Conservation (phyloP, 805 yeast species). For the Maudiozyma turicensis region DNA sequence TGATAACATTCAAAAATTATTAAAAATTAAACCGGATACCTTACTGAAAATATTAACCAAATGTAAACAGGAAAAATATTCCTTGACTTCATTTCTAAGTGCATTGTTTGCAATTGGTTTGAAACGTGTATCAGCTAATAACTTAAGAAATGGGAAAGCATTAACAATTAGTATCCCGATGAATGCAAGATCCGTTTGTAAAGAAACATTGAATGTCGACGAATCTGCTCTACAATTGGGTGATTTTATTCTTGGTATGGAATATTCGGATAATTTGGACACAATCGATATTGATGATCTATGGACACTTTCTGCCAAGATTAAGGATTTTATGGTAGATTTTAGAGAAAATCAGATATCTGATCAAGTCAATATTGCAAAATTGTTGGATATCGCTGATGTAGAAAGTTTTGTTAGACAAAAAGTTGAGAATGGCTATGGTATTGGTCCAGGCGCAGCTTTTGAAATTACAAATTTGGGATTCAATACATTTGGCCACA, state of each 20-base stretch:
- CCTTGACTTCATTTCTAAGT: conserved; percentile 17
- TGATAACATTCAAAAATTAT: conserved; percentile 12
- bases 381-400: conserved; percentile 17
- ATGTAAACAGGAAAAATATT: conserved; percentile 16
- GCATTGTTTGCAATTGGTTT: conserved; percentile 9
- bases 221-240: conserved; percentile 13
- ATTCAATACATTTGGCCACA: conserved; percentile 10
- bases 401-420: conserved; percentile 10
- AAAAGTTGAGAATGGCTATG: conserved; percentile 8
- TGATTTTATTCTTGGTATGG: conserved; percentile 16
- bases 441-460: conserved; percentile 14
- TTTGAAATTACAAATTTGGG: conserved; percentile 27
- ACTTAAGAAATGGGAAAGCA: conserved; percentile 4
- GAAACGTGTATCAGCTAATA: not conserved
- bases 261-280: conserved; percentile 4
- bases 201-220: conserved; percentile 3
- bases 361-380: conserved; percentile 12
- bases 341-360: conserved; percentile 4
- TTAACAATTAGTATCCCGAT: conserved; percentile 16
- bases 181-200: conserved; percentile 16
- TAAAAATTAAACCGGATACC: conserved; percentile 8
- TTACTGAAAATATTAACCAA: conserved; percentile 7
- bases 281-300: conserved; percentile 1
- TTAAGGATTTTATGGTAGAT: conserved; percentile 4
- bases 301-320: conserved; percentile 13